Evolutionary conservation across 352 stramenopile genomes (phyloP).

Genomic region (Peronosclerospora sorghi): DNA sequence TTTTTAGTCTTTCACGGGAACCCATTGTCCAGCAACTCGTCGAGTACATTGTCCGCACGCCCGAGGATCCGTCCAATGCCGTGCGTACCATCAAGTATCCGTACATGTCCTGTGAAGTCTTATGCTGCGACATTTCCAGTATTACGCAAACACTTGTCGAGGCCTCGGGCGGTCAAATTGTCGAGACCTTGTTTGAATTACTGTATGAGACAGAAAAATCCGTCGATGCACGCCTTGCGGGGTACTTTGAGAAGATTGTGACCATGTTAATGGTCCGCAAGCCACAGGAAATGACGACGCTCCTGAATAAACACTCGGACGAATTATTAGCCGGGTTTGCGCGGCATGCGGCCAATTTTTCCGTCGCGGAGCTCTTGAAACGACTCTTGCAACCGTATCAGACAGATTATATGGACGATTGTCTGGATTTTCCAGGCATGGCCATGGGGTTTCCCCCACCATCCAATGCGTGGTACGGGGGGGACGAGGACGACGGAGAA

Average conservation of each 20-base stretch:
- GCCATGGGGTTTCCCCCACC: constrained; percentile 60
- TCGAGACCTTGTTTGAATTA: constrained; percentile 89
- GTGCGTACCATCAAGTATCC: constrained; percentile 86
- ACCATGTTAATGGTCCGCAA: constrained; percentile 85
- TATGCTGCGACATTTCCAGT: constrained; percentile 93
- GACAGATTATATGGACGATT: constrained; percentile 77
- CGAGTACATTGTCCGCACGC: constrained; percentile 57
- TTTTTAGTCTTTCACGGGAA: constrained; percentile 56
- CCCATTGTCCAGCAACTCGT: constrained; percentile 55
- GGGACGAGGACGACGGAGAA: constrained; percentile 62
- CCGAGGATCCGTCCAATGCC: constrained; percentile 41
- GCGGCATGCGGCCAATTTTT: constrained; percentile 60
- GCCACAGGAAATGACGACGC: constrained; percentile 70
- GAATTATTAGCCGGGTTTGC: constrained; percentile 59
- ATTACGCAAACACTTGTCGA: constrained; percentile 88
- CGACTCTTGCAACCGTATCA: constrained; percentile 76
- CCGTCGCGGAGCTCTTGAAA: constrained; percentile 74
- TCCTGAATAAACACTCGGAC: constrained; percentile 78
- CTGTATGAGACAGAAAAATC: constrained; percentile 70
- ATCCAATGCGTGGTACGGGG: constrained; percentile 66
- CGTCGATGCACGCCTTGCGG: constrained; percentile 90
- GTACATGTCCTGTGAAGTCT: constrained; percentile 96
- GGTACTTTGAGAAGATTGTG: constrained; percentile 96
- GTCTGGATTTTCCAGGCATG: constrained; percentile 78
- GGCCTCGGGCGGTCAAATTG: constrained; percentile 40